phyloP scores from a whole-genome alignment of 164 flowering plant species.

The Saururus chinensis region DNA sequence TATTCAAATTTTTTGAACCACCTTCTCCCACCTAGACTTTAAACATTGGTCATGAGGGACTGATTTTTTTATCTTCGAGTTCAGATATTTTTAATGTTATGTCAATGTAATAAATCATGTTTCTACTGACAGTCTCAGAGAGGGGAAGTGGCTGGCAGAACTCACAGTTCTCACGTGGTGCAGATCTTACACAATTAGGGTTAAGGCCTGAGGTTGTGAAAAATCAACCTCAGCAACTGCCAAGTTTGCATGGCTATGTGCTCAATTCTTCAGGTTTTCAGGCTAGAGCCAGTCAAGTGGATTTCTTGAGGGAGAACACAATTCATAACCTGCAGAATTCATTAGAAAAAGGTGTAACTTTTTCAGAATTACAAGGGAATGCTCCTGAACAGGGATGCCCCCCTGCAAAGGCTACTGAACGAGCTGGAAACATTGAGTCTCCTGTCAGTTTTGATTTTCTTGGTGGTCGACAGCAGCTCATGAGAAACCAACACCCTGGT shows the following conservation, averaged over 20 bases:
- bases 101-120: neutral
- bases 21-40: neutral
- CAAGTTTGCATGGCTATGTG: conserved; percentile 34
- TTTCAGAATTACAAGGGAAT: conserved; percentile 33
- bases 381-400: conserved; percentile 7
- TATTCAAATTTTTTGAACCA: neutral
- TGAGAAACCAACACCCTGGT: conserved; percentile 27
- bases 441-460: conserved; percentile 21
- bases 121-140: conserved; percentile 25
- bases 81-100: neutral
- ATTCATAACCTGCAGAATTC: conserved; percentile 26
- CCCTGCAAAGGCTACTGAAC: conserved; percentile 5
- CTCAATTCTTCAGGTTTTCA: conserved; percentile 28
- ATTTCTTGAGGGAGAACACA: conserved; percentile 29
- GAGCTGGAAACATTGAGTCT: conserved; percentile 20
- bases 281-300: conserved; percentile 29
- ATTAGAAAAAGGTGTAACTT: conserved; percentile 26
- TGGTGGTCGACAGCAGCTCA: conserved; percentile 20
- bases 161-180: conserved; percentile 21
- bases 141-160: conserved; percentile 24
- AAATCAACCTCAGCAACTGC: conserved; percentile 24
- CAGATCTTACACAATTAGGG: conserved; percentile 22
- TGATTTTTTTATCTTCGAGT: conserved; percentile 1
- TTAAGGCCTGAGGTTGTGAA: conserved; percentile 27
- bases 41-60: neutral